These are phyloP conservation scores for Pseudocercospora musae DNA, from an alignment of 2,329 filamentous ascomycete species.

Conservation along the genomic window DNA sequence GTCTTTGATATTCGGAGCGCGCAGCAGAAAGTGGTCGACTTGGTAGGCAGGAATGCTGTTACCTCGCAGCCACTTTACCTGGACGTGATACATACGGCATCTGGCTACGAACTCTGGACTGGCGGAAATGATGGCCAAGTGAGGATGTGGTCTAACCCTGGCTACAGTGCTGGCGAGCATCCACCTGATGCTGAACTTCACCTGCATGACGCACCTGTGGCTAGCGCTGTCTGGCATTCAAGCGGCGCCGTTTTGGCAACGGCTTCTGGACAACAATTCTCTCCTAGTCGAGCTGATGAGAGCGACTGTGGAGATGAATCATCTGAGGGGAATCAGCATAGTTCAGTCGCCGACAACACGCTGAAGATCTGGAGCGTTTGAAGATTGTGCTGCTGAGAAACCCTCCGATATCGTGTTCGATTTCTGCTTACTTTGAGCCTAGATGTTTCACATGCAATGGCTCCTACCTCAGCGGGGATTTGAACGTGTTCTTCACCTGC, in stretches of 20 bases:
- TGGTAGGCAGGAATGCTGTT: constrained; percentile 42
- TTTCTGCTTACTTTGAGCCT: neutral
- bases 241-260: constrained; percentile 49
- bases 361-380: constrained; percentile 15
- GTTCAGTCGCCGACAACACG: constrained; percentile 5
- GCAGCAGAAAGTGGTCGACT: constrained; percentile 49
- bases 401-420: neutral
- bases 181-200: constrained; percentile 43
- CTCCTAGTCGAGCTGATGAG: neutral
- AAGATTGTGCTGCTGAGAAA: neutral
- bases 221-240: constrained; percentile 47
- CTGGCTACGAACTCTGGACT: constrained; percentile 55
- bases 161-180: constrained; percentile 40
- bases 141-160: constrained; percentile 47
- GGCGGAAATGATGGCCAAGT: constrained; percentile 56
- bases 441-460: neutral
- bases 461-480: neutral
- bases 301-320: constrained; percentile 5
- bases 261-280: constrained; percentile 45
- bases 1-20: constrained; percentile 60
- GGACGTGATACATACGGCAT: constrained; percentile 45
- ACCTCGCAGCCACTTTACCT: constrained; percentile 58
- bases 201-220: constrained; percentile 48
- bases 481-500: neutral
- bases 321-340: neutral